Base-by-base conservation (phyloP, 306 rosid species). In the Fragaria vesca region DNA sequence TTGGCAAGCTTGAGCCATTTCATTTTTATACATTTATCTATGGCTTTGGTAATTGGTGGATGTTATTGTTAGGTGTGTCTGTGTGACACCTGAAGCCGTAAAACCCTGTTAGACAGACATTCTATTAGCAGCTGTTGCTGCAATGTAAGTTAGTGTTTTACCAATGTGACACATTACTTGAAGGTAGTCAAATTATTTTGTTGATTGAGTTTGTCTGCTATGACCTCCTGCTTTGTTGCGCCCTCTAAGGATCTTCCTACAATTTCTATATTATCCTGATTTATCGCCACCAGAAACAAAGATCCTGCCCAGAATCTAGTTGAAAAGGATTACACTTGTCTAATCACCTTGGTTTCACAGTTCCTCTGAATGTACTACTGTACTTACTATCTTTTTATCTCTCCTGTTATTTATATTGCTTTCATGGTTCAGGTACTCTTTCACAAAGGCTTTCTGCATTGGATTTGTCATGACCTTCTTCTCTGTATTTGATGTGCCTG, bases 401-500 rank as follows among this genome's bases (percentile, higher is more conserved):
- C 16, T 66, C 45, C 20, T 30, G 43, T 32, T 63, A 32, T 63
- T 32, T 6, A 32, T 32, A 28, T 16, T 63, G 21, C 69, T 15
- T 72, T 72, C 58, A 7, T 80, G 61, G 43, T 61, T 87, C 90
- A 94, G 96, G 97, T 91, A 90, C 85, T 90, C 98, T 51, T 89
- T 94, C 87, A 91, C 98, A 10, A 94, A 91, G 84, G 97, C 98
- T 38, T 87, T 90, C 77, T 85, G 87, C 88, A 81, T 87, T 18
- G 97, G 94, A 17, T 94, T 94, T 74, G 47, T 86, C 76, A 91
- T 94, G 98, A 94, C 98, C 45, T 91, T 94, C 93, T 90, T 94
- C 67, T 92, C 98, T 12, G 55, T 86, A 76, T 94, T 94, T 78
- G 98, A 94, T 72, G 93, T 94, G 72, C 98, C 98, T 61, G 97